Conservation (phyloP, 2,329 filamentous ascomycete species). For the Beauveria pseudobassiana region DNA sequence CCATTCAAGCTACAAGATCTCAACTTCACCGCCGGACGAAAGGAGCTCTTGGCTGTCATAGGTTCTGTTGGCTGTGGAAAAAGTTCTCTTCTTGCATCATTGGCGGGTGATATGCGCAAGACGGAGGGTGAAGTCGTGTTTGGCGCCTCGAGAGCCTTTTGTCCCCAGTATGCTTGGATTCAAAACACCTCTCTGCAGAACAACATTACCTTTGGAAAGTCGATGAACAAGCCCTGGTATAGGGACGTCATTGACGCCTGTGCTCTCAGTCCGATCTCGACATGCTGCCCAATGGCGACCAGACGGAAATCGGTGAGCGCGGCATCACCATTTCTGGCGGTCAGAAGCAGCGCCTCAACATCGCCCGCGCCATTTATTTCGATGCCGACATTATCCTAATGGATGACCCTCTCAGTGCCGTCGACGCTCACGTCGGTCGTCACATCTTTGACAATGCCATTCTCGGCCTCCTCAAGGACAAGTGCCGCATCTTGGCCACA, state of each 20-base stretch:
- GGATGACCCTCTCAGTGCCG: conserved; percentile 62
- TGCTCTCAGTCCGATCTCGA: conserved; percentile 80
- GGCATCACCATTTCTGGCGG: conserved; percentile 94
- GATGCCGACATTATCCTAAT: conserved; percentile 60
- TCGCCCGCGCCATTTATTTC: conserved; percentile 73
- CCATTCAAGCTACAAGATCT: conserved; percentile 68
- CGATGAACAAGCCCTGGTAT: conserved; percentile 71
- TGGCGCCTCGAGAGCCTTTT: conserved; percentile 79
- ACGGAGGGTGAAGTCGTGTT: conserved; percentile 66
- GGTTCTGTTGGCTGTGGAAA: conserved; percentile 87
- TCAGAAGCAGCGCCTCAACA: conserved; percentile 92
- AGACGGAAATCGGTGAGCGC: conserved; percentile 89
- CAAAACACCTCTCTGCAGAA: conserved; percentile 82
- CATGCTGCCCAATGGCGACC: conserved; percentile 83
- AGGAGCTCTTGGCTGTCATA: conserved; percentile 79
- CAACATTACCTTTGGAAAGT: conserved; percentile 87
- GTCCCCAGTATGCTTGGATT: conserved; percentile 96
- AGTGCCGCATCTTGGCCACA: conserved; percentile 85
- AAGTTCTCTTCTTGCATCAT: conserved; percentile 76
- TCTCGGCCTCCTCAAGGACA: conserved; percentile 76
- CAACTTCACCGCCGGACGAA: conserved; percentile 59
- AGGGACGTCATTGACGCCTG: conserved; percentile 76
- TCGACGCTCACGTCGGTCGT: conserved; percentile 62
- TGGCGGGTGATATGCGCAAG: conserved; percentile 91
- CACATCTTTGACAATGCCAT: conserved; percentile 93